phyloP scores from a whole-genome alignment of 1,284 basidiomycete species.

The Leccinum solheimii region DNA sequence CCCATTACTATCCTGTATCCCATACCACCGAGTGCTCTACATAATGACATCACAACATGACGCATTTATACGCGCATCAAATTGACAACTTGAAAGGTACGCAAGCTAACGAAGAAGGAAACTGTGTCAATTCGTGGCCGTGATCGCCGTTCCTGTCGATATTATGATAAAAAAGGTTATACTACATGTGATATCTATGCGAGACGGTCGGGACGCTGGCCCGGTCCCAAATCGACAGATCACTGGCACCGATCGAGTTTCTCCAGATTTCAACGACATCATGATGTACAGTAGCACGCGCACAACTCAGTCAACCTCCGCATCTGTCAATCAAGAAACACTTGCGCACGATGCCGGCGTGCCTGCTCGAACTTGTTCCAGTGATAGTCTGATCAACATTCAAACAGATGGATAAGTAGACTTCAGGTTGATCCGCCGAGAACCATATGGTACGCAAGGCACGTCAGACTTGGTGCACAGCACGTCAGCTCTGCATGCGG shows the following conservation, averaged over 20 bases:
- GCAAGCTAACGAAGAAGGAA: neutral
- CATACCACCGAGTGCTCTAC: constrained; percentile 9
- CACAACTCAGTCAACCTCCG: no score
- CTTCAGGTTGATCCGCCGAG: neutral
- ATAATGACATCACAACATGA: neutral
- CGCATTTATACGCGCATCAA: neutral
- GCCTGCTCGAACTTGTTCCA: no score
- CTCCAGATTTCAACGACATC: no score
- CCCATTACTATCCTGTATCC: constrained; percentile 1
- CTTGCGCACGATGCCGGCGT: no score
- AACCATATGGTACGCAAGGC: neutral
- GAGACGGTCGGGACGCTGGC: neutral
- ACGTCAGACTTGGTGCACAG: neutral
- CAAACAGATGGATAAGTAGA: neutral
- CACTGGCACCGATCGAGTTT: no score
- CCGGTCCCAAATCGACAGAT: neutral
- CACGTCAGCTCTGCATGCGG: neutral
- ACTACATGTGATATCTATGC: neutral
- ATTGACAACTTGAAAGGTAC: neutral
- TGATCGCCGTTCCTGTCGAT: neutral
- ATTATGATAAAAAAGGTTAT: neutral
- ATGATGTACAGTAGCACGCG: no score
- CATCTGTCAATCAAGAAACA: no score
- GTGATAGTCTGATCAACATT: no score
- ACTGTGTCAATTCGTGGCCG: neutral